Conservation (phyloP, 805 yeast species). For the Candida argentea region DNA sequence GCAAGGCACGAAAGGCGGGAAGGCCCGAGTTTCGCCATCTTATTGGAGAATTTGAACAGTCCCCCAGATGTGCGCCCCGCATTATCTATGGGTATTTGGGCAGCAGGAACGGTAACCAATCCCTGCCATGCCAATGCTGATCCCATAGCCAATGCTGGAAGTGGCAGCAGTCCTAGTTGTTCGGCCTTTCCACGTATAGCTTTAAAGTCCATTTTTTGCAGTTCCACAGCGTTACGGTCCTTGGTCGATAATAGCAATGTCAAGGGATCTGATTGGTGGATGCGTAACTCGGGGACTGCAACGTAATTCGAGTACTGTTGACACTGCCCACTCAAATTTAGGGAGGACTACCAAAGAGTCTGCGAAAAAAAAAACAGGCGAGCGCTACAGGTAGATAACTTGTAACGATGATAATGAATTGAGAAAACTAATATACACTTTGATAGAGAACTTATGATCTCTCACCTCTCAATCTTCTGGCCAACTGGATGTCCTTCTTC, state of each 20-base stretch:
- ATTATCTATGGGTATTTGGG: neutral
- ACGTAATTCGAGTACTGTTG: neutral
- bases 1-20: slow-evolving; percentile 33
- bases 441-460: slow-evolving; percentile 20
- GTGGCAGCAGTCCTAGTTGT: slow-evolving; percentile 4
- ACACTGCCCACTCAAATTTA: neutral
- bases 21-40: slow-evolving; percentile 19
- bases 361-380: neutral
- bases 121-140: slow-evolving; percentile 6
- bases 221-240: neutral
- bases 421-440: slow-evolving; percentile 9
- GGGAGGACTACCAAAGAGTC: neutral
- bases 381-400: neutral
- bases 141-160: slow-evolving; percentile 7
- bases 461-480: slow-evolving; percentile 42
- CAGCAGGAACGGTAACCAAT: slow-evolving; percentile 2
- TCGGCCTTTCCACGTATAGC: slow-evolving; percentile 1
- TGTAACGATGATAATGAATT: neutral
- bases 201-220: neutral
- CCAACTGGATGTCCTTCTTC: slow-evolving; percentile 40
- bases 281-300: neutral
- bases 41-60: slow-evolving; percentile 11
- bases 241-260: neutral
- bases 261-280: neutral
- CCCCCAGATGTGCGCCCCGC: slow-evolving; percentile 9